Base-by-base conservation (phyloP, 306 rosid genomes). In the Corylus avellana region DNA sequence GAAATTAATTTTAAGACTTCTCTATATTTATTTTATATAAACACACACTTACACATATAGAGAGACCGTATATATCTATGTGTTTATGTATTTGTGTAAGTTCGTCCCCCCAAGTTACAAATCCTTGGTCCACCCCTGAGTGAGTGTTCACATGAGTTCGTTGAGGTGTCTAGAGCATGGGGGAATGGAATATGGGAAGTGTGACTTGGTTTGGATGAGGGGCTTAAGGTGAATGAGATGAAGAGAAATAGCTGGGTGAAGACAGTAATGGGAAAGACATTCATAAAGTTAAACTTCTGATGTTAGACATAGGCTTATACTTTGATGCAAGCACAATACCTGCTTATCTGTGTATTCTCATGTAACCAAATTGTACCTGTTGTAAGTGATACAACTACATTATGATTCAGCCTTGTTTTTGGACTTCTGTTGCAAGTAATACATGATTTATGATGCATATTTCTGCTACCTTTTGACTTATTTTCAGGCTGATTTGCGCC, bases 401-500 rank as follows among this genome's bases (percentile, higher is more conserved):
- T 67, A 4, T 9, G 25, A 7, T 67, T 18, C 50, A 1, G 22
- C 72, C 20, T 67, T 9, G 72, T 16, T 37, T n/a, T 39, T 67
- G 22, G 50, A 67, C 2, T 42, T 72, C 53, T 35, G 10, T 22
- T 56, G 58, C 78, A 62, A 58, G 72, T 63, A 66, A 49, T 57
- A 53, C n/a, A 22, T 54, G 70, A 35, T 49, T 20, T 22, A 22
- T 54, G 68, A 57, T 72, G 46, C 59, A 70, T 71, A 70, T 77
- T 84, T 72, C 57, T 81, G 70, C 68, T 70, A 73, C 56, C 62
- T 78, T 84, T 77, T 76, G 73, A 81, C 77, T 55, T 39, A 68
- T 57, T 76, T 82, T 62, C 86, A 94, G 98, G 97, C 94, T 79
- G 97, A 94, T 85, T 87, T 92, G 77, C 97, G 94, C 63, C 93